These are phyloP conservation scores for Cynara cardunculus DNA, from an alignment of 129 eudicot species.

Conservation along the genomic window DNA sequence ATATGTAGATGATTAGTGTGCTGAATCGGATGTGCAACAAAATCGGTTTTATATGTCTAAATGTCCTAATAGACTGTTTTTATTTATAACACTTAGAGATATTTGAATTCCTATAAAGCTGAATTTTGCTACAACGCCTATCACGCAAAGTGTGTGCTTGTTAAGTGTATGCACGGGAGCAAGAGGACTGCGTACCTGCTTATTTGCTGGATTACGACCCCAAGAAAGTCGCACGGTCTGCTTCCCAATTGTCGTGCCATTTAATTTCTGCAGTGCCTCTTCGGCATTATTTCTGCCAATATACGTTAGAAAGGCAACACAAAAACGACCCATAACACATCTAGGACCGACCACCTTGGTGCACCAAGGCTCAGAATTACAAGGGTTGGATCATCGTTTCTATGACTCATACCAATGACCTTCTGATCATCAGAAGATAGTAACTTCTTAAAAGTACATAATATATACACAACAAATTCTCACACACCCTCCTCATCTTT, in stretches of 20 bases:
- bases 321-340: neutral
- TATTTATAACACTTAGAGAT: neutral
- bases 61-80: neutral
- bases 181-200: constrained; percentile 44
- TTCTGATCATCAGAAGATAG: neutral
- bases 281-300: constrained; percentile 67
- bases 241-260: constrained; percentile 77
- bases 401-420: neutral
- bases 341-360: neutral
- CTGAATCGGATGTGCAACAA: neutral
- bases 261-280: constrained; percentile 82
- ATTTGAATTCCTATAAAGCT: neutral
- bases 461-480: neutral
- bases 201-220: constrained; percentile 93
- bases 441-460: neutral
- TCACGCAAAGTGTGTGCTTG: neutral
- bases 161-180: neutral
- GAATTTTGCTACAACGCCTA: neutral
- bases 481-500: neutral
- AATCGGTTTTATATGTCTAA: neutral
- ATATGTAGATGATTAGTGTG: neutral
- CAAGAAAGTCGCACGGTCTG: constrained; percentile 90
- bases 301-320: neutral
- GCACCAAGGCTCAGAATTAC: neutral
- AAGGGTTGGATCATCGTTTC: neutral